A percentile compares a stretch with the other conserved stretches of the same genome.
phyloP scores from a whole-genome alignment of 2,329 filamentous ascomycete species.

The Cadophora gregata region DNA sequence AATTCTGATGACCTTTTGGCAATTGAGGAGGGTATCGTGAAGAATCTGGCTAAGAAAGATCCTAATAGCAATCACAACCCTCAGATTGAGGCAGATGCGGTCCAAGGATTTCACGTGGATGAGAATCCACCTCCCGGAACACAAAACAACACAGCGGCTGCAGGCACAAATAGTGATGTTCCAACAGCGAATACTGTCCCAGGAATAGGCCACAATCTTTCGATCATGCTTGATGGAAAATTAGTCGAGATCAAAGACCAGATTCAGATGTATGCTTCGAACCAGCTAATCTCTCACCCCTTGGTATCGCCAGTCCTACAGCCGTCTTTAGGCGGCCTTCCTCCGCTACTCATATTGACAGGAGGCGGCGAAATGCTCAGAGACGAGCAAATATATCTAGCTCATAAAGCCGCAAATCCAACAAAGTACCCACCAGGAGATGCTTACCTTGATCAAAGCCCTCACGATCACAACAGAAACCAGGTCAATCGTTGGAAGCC shows the following conservation, averaged over 20 bases:
- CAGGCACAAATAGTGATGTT: slow-evolving; percentile 38
- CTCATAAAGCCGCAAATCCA: slow-evolving; percentile 92
- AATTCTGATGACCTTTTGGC: slow-evolving; percentile 73
- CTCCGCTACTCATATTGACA: slow-evolving; percentile 83
- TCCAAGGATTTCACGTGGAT: slow-evolving; percentile 46
- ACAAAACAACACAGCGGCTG: slow-evolving; percentile 44
- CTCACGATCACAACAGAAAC: slow-evolving; percentile 57
- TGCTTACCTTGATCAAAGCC: slow-evolving; percentile 65
- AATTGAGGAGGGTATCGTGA: slow-evolving; percentile 54
- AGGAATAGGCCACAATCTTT: slow-evolving; percentile 53
- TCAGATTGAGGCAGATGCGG: slow-evolving; percentile 46
- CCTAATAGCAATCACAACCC: slow-evolving; percentile 33
- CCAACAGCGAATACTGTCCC: slow-evolving; percentile 43
- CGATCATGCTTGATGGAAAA: slow-evolving; percentile 74
- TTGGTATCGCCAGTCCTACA: slow-evolving; percentile 90
- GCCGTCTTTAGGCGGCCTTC: slow-evolving; percentile 86
- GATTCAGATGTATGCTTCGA: slow-evolving; percentile 86
- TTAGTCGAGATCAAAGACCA: slow-evolving; percentile 82
- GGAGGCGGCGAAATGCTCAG: slow-evolving; percentile 89
- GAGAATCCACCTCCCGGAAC: slow-evolving; percentile 36
- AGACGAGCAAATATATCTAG: slow-evolving; percentile 94
- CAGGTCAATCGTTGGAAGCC: slow-evolving; percentile 72
- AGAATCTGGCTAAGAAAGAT: slow-evolving; percentile 55
- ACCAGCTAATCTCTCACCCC: slow-evolving; percentile 83
- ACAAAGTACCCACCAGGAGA: slow-evolving; percentile 74